Evolutionary conservation across 148 eudicot species (phyloP), one percentile per base, ranked within the genome.

Genomic region (Pouteria glomerata): DNA sequence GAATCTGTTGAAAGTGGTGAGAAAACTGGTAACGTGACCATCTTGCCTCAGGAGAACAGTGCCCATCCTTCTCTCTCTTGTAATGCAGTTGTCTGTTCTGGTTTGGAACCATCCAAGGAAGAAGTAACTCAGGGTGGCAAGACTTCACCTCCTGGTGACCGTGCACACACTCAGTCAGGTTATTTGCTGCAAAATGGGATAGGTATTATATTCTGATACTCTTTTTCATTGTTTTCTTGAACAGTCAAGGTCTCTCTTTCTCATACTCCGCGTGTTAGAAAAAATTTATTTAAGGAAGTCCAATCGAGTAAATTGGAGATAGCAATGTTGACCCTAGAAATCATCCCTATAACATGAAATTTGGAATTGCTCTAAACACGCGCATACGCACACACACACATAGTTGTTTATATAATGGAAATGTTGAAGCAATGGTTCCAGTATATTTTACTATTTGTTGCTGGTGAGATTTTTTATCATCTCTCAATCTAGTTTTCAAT

Each of bases 1-100:
- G 99, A 85, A 77, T 95, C 99, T 70, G 78, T 87, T 75, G 99
- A 88, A 73, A 95, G 99, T 80, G 99, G 94, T 27, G 99, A 91
- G 55, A 95, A 92, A 85, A 86, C 84, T 45, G 88, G 91, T 81
- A 87, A 76, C 74, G 80, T 88, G 84, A 85, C 82, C 58, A 68
- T 75, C 21, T 62, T 83, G 66, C 85, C 88, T 26, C 86, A 74
- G 56, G 96, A 89, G 67, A 83, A 78, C 70, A 89, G 88, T 75
- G 81, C 79, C 31, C 96, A 90, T 73, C 97, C 96, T 78, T 95
- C 97, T 77, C 82, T 91, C 66, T 95, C 99, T 73, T 92, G 99
- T 88, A 95, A 95, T 89, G 99, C 97, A 21, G 67, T 95, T 79
- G 80, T 95, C 65, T 91, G 85, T 72, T 95, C 99, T 65, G 97